phyloP scores from a whole-genome alignment of 371 early-diverging fungal species.

The Mortierella sp. region DNA sequence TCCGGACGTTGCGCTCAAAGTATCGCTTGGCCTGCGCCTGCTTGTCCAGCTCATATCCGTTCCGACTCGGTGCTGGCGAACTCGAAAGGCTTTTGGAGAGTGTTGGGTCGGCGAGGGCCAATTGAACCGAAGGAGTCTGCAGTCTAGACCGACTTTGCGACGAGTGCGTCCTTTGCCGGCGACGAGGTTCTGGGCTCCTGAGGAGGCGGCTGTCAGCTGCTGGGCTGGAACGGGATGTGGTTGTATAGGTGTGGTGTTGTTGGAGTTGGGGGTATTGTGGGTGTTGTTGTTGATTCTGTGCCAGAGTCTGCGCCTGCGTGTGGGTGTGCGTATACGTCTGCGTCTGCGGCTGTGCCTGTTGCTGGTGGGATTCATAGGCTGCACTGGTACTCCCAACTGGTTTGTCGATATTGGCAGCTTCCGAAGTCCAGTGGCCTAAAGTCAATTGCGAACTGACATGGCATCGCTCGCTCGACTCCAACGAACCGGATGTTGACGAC shows the following conservation, averaged over 20 bases:
- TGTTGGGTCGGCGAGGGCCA: constrained; percentile 48
- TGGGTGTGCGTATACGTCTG: not conserved
- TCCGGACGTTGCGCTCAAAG: constrained; percentile 44
- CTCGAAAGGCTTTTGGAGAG: constrained; percentile 45
- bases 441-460: not conserved
- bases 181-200: constrained; percentile 16
- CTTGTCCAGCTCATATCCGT: constrained; percentile 20
- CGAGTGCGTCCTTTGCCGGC: constrained; percentile 31
- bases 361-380: constrained; percentile 5
- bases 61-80: constrained; percentile 34
- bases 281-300: not conserved
- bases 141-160: constrained; percentile 22
- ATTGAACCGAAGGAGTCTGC: constrained; percentile 41
- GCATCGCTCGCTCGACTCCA: not conserved
- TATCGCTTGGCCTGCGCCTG: constrained; percentile 36
- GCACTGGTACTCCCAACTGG: not conserved
- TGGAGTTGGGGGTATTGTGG: not conserved
- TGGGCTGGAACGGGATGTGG: not conserved
- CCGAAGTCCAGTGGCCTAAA: not conserved
- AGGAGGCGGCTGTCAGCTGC: not conserved
- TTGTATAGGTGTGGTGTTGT: not conserved
- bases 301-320: not conserved
- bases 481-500: not conserved
- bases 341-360: constrained; percentile 1
- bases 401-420: not conserved